Conservation (phyloP, 164 flowering plant genomes). For the Macadamia integrifolia region DNA sequence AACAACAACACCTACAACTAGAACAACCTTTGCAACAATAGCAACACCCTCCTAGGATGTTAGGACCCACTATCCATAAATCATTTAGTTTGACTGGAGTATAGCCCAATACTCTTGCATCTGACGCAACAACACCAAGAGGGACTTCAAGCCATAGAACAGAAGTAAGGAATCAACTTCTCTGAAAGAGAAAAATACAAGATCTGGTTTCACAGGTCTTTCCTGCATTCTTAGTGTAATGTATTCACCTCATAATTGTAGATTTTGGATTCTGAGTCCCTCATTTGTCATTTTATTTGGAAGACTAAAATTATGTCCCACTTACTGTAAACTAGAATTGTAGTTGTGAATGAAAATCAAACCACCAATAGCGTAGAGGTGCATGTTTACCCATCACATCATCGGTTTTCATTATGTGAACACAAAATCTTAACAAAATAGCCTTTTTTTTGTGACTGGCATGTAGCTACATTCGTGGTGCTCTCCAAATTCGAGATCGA, state of each 20-base stretch:
- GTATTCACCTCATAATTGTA: not conserved
- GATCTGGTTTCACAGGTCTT: conserved; percentile 92
- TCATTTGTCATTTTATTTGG: not conserved
- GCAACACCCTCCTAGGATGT: conserved; percentile 73
- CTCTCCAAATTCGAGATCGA: too few species aligned
- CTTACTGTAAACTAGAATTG: not conserved
- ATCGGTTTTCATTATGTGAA: not conserved
- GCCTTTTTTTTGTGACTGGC: not conserved
- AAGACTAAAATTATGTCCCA: not conserved
- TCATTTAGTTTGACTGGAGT: conserved; percentile 82
- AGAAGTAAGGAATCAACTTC: conserved; percentile 82
- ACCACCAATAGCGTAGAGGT: not conserved
- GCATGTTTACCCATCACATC: not conserved
- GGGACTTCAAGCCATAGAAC: conserved; percentile 97
- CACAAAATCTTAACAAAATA: not conserved
- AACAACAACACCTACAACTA: conserved; percentile 22
- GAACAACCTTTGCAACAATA: conserved; percentile 42
- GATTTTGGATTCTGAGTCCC: not conserved
- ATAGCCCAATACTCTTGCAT: conserved; percentile 86
- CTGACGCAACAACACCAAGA: conserved; percentile 84
- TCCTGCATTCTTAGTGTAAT: not conserved
- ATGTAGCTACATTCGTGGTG: not conserved
- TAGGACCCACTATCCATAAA: conserved; percentile 60
- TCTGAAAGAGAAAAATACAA: conserved; percentile 91
- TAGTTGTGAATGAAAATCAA: not conserved